These are phyloP conservation scores for Heliosperma pusillum DNA, from an alignment of 148 eudicot genomes.

Conservation along the genomic window DNA sequence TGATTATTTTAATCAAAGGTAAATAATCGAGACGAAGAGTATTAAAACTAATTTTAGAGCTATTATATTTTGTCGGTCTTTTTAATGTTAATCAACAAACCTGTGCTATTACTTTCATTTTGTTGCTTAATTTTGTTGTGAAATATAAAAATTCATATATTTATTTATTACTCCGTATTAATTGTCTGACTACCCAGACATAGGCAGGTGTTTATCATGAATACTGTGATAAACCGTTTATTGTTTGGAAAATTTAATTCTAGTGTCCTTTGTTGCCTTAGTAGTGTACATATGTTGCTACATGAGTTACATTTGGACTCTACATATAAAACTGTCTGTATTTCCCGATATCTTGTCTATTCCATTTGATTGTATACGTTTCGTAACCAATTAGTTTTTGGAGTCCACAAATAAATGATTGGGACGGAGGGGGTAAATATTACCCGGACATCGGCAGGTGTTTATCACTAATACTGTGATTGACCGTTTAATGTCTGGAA, in stretches of 20 bases:
- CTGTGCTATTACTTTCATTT: background rate
- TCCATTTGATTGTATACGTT: too few relatives aligned
- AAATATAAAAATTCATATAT: too few relatives aligned
- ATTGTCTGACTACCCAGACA: background rate
- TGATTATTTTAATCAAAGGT: too few relatives aligned
- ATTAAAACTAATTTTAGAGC: too few relatives aligned
- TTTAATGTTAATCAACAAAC: too few relatives aligned
- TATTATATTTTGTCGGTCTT: too few relatives aligned
- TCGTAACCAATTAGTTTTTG: too few relatives aligned
- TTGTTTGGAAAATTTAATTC: background rate
- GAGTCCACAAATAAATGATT: too few relatives aligned
- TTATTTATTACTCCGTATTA: background rate
- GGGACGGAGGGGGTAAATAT: too few relatives aligned
- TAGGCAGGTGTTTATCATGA: conserved; percentile 8
- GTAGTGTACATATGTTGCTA: background rate
- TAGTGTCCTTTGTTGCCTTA: background rate
- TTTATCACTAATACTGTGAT: background rate
- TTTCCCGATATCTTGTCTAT: too few relatives aligned
- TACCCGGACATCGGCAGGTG: background rate
- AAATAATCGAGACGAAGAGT: too few relatives aligned
- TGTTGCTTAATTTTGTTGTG: background rate
- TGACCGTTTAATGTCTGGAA: background rate
- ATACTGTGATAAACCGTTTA: background rate
- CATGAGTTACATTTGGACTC: background rate
- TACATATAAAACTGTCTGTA: too few relatives aligned